Base-by-base conservation (phyloP, 1,139 yeast species). In the Lodderomyces margitis region DNA sequence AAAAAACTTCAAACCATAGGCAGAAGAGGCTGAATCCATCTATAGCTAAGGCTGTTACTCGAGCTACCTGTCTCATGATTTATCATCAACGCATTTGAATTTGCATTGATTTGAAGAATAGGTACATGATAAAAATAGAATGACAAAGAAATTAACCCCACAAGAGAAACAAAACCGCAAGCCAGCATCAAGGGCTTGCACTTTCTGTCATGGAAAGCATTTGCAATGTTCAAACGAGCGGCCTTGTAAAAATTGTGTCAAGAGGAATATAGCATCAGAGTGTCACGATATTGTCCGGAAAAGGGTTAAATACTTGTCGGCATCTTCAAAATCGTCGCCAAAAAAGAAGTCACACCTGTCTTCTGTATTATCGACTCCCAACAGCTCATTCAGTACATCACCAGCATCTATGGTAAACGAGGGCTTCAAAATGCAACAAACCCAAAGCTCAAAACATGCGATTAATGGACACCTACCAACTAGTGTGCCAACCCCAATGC, bases 231-330 rank as follows among this genome's bases (percentile, higher is more conserved):
- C 70, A 20, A 62, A 70, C 48, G 70, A 69, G 45, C 51, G 92
- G 43, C 91, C 92, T 0, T 84, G 91, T 54, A 74, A 71, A 49
- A 84, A 84, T 56, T 84, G 92, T 59, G 57, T 72, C 31, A 83
- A 82, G 55, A 59, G 89, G 43, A 76, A 79, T 24, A 57, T 78
- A n/a, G 77, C 68, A 1, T 71, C 69, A 43, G 55, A 66, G 12
- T 84, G 92, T 58, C 64, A 60, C 30, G 86, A 83, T 55, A 78
- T 80, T n/a, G 71, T 70, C 32, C 61, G 89, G 34, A 81, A 80
- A 55, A 61, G 77, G 44, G 81, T 81, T 11, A 70, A 72, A 47
- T 71, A 71, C 52, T 51, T 70, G 50, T 53, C 45, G 11, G 45
- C 41, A 10, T 31, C 40, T n/a, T 25, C 36, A 5, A 36, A 21